Evolutionary conservation across 2,329 filamentous ascomycete genomes (phyloP).

Genomic region (Rhynchosporium agropyri): DNA sequence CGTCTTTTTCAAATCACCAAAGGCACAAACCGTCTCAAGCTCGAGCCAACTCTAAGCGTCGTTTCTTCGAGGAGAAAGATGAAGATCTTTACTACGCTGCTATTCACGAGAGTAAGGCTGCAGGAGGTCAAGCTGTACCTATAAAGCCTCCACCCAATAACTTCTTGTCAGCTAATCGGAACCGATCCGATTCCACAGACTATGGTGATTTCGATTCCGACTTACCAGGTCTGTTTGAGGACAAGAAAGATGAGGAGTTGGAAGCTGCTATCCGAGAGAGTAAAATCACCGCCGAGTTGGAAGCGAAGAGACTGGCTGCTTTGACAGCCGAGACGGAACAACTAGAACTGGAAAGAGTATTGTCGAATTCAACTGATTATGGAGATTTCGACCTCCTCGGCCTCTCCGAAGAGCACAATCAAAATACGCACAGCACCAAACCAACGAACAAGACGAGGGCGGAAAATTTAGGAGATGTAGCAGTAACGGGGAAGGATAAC

Average conservation of each 20-base stretch:
- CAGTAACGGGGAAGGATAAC: background rate
- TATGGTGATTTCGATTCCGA: constrained; percentile 14
- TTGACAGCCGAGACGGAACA: background rate
- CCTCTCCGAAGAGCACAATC: constrained; percentile 39
- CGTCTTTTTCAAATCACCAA: background rate
- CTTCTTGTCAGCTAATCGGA: background rate
- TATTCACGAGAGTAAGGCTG: constrained; percentile 29
- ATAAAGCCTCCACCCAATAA: background rate
- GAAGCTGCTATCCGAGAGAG: constrained; percentile 15
- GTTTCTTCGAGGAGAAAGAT: constrained; percentile 39
- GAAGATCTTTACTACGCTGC: constrained; percentile 34
- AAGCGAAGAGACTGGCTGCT: background rate
- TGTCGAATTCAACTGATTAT: constrained; percentile 10
- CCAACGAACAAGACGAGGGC: background rate
- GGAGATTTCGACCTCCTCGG: constrained; percentile 8
- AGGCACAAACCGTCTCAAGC: background rate
- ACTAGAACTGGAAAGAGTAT: background rate
- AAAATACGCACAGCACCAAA: constrained; percentile 21
- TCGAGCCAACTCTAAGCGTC: constrained; percentile 19
- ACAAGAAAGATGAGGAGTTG: constrained; percentile 3
- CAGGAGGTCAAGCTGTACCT: background rate
- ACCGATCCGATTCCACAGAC: constrained; percentile 12
- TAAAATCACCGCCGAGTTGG: constrained; percentile 3
- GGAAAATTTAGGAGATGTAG: too few species aligned
- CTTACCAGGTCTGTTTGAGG: constrained; percentile 1